phyloP scores from a whole-genome alignment of 169 alveolate genomes.

The Eimeria sp. region DNA sequence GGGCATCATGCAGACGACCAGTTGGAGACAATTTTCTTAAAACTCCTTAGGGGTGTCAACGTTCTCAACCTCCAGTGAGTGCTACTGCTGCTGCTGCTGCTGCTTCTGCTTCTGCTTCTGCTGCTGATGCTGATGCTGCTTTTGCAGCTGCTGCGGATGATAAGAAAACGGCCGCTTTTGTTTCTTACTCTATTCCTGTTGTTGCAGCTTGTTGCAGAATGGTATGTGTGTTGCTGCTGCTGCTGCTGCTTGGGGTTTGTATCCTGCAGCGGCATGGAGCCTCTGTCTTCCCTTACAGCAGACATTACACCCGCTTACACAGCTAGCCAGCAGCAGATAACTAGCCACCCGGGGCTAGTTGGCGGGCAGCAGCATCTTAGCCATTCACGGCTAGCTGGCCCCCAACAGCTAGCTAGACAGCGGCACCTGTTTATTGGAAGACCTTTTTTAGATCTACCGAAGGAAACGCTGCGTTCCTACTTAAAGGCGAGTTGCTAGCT shows the following conservation, averaged over 20 bases:
- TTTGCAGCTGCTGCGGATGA: neutral
- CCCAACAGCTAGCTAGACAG: conserved; percentile 38
- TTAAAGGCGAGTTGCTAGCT: conserved; percentile 8
- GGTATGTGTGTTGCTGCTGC: conserved; percentile 11
- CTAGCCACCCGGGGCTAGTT: conserved; percentile 48
- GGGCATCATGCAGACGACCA: conserved; percentile 80
- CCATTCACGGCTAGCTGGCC: conserved; percentile 6
- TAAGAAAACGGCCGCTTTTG: neutral
- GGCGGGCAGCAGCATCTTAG: neutral
- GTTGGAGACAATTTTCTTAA: conserved; percentile 71
- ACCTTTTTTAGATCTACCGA: conserved; percentile 52
- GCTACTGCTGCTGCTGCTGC: conserved; percentile 26
- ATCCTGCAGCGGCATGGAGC: conserved; percentile 64
- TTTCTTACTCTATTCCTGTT: too few relatives aligned
- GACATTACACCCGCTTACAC: neutral
- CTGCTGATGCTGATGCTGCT: neutral
- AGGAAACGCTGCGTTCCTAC: conserved; percentile 27
- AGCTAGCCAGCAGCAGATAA: conserved; percentile 21
- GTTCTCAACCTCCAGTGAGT: conserved; percentile 74
- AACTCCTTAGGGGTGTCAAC: conserved; percentile 74
- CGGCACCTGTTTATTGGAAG: neutral
- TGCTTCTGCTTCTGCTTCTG: neutral
- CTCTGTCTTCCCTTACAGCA: conserved; percentile 30
- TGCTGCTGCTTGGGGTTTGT: conserved; percentile 25
- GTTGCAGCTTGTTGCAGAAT: neutral